Evolutionary conservation across 129 eudicot genomes (phyloP).

Genomic region (Arctium lappa): DNA sequence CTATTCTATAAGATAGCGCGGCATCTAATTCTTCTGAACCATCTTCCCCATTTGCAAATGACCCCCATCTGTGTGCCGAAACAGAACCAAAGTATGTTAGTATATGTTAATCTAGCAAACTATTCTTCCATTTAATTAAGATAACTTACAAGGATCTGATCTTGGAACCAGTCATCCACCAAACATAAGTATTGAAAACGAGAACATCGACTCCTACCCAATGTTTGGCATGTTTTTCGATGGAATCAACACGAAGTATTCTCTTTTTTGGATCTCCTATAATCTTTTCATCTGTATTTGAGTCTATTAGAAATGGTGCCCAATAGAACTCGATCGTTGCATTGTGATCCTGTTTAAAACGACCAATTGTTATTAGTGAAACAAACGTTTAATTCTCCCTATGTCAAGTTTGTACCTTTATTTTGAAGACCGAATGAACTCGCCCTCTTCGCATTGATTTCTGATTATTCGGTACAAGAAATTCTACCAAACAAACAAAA

Average conservation of each 20-base stretch:
- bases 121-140: slow-evolving; percentile 5
- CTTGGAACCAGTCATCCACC: slow-evolving; percentile 95
- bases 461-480: slow-evolving; percentile 59
- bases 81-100: neutral
- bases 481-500: slow-evolving; percentile 81
- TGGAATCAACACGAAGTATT: slow-evolving; percentile 74
- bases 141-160: slow-evolving; percentile 72
- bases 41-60: slow-evolving; percentile 88
- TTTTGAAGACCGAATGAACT: slow-evolving; percentile 69
- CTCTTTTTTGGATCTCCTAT: slow-evolving; percentile 82
- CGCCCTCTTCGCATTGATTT: slow-evolving; percentile 84
- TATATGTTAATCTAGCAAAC: neutral
- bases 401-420: slow-evolving; percentile 42
- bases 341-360: slow-evolving; percentile 62
- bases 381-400: too few relatives aligned
- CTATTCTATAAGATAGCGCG: slow-evolving; percentile 68
- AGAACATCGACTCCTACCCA: slow-evolving; percentile 84
- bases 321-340: slow-evolving; percentile 94
- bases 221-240: slow-evolving; percentile 72
- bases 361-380: neutral
- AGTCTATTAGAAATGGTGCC: slow-evolving; percentile 87
- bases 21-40: slow-evolving; percentile 85
- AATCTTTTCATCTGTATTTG: slow-evolving; percentile 65
- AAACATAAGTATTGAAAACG: slow-evolving; percentile 88
- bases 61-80: slow-evolving; percentile 75